Base-by-base conservation (phyloP, 805 yeast species). In the Starmera pachycereana region DNA sequence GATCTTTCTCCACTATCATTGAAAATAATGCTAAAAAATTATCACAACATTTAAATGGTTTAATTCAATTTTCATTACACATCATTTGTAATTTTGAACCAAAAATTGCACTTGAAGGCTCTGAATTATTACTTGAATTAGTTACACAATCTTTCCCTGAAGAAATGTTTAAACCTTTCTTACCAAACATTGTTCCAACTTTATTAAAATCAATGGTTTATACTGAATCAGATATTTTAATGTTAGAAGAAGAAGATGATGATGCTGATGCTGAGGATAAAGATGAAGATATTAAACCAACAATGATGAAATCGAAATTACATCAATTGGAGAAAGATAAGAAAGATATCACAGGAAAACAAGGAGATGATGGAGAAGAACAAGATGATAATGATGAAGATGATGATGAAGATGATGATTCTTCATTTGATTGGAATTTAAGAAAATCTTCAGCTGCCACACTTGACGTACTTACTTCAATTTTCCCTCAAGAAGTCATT, bases 361-460 rank as follows among this genome's bases (percentile, higher is more conserved):
- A 22, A 22, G 35, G 38, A 66, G 9, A 56, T 14, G 66, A 62
- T 16, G 74, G 63, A 31, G 69, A 62, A 18, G 76, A 71, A 9
- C 78, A 71, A 12, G 79, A 74, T 33, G 79, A 71, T 27, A 81
- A 73, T 12, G 85, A 75, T 12, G 86, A 76, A 22, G 90, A 78
- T 28, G 92, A 79, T 10, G 89, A 76, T 27, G 87, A 76, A 37
- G 83, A 74, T 39, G 82, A 72, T 37, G 80, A 72, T 40, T 78
- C 73, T 31, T 70, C 78, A 36, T 76, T 79, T 30, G 86, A 78
- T 50, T 92, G 98, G 98, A 87, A 80, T 52, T 62, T 92, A 43
- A 72, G 98, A 53, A 90, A 90, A 61, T 90, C 97, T 60, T 72
- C 95, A 5, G 97, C 97, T 4, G 92, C 97, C 4, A 82, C 97